phyloP scores from a whole-genome alignment of 257 asterid species.

The Nemophila menziesii region DNA sequence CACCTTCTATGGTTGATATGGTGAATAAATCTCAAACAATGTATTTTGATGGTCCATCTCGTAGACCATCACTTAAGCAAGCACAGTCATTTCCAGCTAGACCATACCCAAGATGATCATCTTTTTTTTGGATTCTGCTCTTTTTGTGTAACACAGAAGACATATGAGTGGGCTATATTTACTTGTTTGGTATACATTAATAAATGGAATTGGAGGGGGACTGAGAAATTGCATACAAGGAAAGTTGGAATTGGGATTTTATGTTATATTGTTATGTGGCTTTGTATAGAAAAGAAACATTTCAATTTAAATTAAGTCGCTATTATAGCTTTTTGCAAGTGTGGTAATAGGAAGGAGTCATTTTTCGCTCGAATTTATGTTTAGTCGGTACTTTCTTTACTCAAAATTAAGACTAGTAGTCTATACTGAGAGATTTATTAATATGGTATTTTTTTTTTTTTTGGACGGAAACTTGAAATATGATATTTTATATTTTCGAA shows the following conservation, averaged over 20 bases:
- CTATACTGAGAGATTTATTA: too few species aligned
- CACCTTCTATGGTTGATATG: constrained; percentile 91
- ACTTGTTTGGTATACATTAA: constrained; percentile 39
- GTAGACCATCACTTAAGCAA: constrained; percentile 30
- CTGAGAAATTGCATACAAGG: constrained; percentile 12
- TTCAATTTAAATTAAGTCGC: too few species aligned
- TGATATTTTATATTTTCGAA: too few species aligned
- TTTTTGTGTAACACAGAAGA: neutral
- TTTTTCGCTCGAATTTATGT: too few species aligned
- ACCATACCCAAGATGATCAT: constrained; percentile 39
- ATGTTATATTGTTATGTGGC: constrained; percentile 5
- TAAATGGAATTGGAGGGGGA: constrained; percentile 7
- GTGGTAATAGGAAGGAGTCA: too few species aligned
- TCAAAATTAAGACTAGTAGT: too few species aligned
- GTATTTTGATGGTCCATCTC: constrained; percentile 32
- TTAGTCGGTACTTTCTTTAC: too few species aligned
- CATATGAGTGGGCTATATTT: constrained; percentile 20
- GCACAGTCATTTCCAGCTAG: constrained; percentile 33
- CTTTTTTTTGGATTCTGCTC: neutral
- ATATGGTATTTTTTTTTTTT: too few species aligned
- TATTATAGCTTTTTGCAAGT: too few species aligned
- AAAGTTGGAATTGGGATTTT: constrained; percentile 1
- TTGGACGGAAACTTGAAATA: too few species aligned
- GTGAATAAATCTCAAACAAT: constrained; percentile 66
- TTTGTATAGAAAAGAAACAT: constrained; percentile 23